A percentile compares a stretch with the other conserved stretches of the same genome.
These are phyloP conservation scores for Albizia julibrissin DNA, from an alignment of 306 rosid genomes.

Conservation along the genomic window DNA sequence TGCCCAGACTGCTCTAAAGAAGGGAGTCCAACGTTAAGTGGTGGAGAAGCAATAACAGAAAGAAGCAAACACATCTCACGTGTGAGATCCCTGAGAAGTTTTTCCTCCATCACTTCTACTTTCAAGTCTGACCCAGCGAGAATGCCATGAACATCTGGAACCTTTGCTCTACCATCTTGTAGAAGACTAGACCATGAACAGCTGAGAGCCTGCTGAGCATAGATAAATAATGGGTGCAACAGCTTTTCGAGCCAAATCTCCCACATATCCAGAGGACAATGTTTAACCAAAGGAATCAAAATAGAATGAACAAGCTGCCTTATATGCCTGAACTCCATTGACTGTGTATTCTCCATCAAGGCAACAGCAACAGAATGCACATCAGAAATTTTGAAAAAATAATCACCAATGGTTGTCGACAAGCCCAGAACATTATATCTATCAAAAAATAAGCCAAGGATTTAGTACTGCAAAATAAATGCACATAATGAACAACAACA, in stretches of 20 bases:
- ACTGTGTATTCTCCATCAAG: slow-evolving; percentile 84
- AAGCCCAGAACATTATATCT: slow-evolving; percentile 94
- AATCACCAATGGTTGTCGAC: slow-evolving; percentile 81
- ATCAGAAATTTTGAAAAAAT: slow-evolving; percentile 76
- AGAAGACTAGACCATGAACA: slow-evolving; percentile 87
- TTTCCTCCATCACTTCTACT: slow-evolving; percentile 96
- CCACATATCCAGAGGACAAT: slow-evolving; percentile 85
- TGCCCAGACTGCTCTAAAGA: slow-evolving; percentile 92
- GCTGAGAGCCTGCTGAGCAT: slow-evolving; percentile 72
- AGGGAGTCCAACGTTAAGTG: slow-evolving; percentile 75
- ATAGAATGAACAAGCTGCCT: slow-evolving; percentile 86
- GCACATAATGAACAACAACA: slow-evolving; percentile 18
- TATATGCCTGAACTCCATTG: slow-evolving; percentile 97
- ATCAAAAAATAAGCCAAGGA: slow-evolving; percentile 32
- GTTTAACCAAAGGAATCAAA: slow-evolving; percentile 77
- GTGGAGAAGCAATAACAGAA: slow-evolving; percentile 71
- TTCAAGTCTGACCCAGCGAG: slow-evolving; percentile 79
- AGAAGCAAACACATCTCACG: slow-evolving; percentile 83
- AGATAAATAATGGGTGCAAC: slow-evolving; percentile 72
- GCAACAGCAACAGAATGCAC: slow-evolving; percentile 67
- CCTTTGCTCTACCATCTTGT: slow-evolving; percentile 87
- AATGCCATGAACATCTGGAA: slow-evolving; percentile 78
- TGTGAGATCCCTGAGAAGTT: slow-evolving; percentile 81
- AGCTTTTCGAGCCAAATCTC: slow-evolving; percentile 90
- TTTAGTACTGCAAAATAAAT: slow-evolving; percentile 30